These are phyloP conservation scores for Ganoderma leucocontextum DNA, from an alignment of 1,284 basidiomycete genomes.

Conservation along the genomic window DNA sequence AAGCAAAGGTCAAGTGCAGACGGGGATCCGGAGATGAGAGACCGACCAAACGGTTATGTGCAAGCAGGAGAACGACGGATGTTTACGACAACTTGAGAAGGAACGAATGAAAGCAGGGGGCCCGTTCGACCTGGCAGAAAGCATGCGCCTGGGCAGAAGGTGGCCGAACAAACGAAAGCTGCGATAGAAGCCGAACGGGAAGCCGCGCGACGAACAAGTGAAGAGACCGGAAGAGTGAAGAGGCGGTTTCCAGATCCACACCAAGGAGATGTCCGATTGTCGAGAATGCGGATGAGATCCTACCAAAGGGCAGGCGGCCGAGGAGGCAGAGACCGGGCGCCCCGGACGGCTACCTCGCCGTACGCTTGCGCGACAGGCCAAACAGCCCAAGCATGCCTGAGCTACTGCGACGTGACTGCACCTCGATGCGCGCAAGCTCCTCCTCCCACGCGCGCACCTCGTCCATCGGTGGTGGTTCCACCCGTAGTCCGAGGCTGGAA, in stretches of 20 bases:
- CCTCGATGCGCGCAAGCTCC: conserved; percentile 76
- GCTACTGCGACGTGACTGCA: conserved; percentile 65
- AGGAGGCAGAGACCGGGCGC: neutral
- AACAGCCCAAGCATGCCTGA: conserved; percentile 63
- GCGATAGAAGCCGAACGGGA: conserved; percentile 3
- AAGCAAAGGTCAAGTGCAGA: conserved; percentile 21
- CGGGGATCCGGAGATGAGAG: conserved; percentile 11
- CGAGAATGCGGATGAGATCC: neutral
- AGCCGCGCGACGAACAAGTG: neutral
- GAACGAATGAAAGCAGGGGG: conserved; percentile 19
- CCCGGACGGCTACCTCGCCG: conserved; percentile 23
- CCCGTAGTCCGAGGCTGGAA: conserved; percentile 26
- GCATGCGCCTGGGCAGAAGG: conserved; percentile 9
- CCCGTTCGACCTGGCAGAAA: conserved; percentile 8
- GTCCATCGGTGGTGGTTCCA: conserved; percentile 33
- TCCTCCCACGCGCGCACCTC: conserved; percentile 78
- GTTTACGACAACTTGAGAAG: conserved; percentile 25
- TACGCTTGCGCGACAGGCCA: conserved; percentile 50
- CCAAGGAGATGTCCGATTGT: neutral
- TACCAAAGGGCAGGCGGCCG: neutral
- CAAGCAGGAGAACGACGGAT: conserved; percentile 13
- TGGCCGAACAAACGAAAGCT: neutral
- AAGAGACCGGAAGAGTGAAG: conserved; percentile 1
- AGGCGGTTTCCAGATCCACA: neutral
- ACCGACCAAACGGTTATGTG: conserved; percentile 15